Percentiles rank a stretch among this genome's conserved stretches.
Evolutionary conservation across 2,329 filamentous ascomycete genomes (phyloP).

Genomic region (Cordyceps militaris): DNA sequence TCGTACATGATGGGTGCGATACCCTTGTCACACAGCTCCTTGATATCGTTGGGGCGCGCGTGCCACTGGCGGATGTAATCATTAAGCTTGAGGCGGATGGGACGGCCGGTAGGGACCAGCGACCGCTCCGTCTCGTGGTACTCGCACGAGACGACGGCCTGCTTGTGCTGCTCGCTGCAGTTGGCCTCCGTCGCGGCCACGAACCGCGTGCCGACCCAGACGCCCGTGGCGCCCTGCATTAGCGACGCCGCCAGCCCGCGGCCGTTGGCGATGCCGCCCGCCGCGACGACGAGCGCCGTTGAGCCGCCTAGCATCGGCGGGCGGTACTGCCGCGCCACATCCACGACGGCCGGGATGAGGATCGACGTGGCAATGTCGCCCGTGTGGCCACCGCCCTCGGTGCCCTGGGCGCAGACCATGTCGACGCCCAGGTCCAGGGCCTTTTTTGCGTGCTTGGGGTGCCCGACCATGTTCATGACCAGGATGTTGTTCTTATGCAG

Average conservation of each 20-base stretch:
- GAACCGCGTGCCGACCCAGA: slow-evolving; percentile 93
- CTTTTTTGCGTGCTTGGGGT: slow-evolving; percentile 85
- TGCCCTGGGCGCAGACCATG: slow-evolving; percentile 85
- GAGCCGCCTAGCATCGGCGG: slow-evolving; percentile 62
- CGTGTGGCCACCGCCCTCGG: slow-evolving; percentile 89
- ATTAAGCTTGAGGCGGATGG: slow-evolving; percentile 73
- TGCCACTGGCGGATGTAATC: slow-evolving; percentile 83
- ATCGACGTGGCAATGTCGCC: slow-evolving; percentile 79
- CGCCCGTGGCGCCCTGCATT: slow-evolving; percentile 81
- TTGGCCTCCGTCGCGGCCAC: slow-evolving; percentile 77
- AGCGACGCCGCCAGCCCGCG: slow-evolving; percentile 73
- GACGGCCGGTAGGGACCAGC: slow-evolving; percentile 73
- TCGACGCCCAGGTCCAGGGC: slow-evolving; percentile 82
- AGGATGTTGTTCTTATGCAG: slow-evolving; percentile 75
- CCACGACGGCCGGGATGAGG: slow-evolving; percentile 78
- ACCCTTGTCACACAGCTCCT: slow-evolving; percentile 65
- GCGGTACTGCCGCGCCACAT: slow-evolving; percentile 67
- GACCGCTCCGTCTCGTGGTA: slow-evolving; percentile 78
- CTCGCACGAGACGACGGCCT: slow-evolving; percentile 69
- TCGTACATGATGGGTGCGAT: slow-evolving; percentile 78
- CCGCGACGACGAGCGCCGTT: slow-evolving; percentile 77
- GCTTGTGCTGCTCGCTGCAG: slow-evolving; percentile 75
- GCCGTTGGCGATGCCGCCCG: slow-evolving; percentile 80
- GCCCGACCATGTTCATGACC: slow-evolving; percentile 97
- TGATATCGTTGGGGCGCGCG: slow-evolving; percentile 63